phyloP scores from a whole-genome alignment of 306 rosid genomes.

The Hippophae gyantsensis region DNA sequence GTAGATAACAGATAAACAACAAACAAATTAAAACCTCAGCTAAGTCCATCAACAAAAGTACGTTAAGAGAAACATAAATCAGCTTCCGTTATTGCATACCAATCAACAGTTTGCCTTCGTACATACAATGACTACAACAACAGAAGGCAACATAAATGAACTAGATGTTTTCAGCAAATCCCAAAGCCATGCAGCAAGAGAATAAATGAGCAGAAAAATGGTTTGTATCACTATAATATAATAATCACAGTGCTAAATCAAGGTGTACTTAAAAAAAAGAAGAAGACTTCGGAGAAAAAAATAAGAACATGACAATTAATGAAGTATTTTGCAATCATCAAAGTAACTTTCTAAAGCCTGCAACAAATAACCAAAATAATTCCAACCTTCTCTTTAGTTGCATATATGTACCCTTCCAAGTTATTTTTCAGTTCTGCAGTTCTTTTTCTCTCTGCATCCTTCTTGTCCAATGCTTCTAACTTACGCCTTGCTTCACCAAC shows the following conservation, averaged over 20 bases:
- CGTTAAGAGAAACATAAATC: no score
- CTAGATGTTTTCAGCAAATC: background rate
- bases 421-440: conserved; percentile 87
- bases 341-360: conserved; percentile 9
- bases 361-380: conserved; percentile 4
- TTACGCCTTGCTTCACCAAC: conserved; percentile 65
- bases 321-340: background rate
- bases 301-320: background rate
- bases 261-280: background rate
- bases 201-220: background rate
- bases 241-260: background rate
- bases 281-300: background rate
- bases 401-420: conserved; percentile 84
- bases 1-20: background rate
- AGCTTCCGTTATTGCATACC: no score
- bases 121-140: no score
- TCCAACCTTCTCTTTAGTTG: conserved; percentile 85
- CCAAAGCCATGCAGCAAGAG: background rate
- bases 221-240: background rate
- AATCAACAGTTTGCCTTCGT: no score
- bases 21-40: conserved; percentile 6
- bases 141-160: no score
- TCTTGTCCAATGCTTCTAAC: conserved; percentile 66
- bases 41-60: background rate
- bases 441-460: conserved; percentile 88